Evolutionary conservation across 768 basidiomycete genomes (phyloP).

Genomic region (Lactarius akahatsu): DNA sequence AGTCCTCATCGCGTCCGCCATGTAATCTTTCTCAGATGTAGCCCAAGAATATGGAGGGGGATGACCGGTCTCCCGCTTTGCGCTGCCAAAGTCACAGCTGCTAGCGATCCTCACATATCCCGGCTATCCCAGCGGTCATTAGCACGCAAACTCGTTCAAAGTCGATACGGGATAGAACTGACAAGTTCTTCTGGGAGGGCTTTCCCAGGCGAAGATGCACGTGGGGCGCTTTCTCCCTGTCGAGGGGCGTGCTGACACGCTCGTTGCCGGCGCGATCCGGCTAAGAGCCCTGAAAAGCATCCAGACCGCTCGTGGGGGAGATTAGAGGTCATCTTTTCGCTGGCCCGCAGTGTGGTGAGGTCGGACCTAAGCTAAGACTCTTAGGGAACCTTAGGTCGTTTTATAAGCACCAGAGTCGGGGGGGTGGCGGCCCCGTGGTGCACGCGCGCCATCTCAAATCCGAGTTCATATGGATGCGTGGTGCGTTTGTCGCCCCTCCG

Average conservation of each 20-base stretch:
- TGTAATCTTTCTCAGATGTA: constrained; percentile 14
- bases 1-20: constrained; percentile 46
- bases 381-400: background rate
- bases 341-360: background rate
- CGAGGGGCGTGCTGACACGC: constrained; percentile 1
- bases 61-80: constrained; percentile 14
- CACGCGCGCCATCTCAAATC: constrained; percentile 12
- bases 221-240: constrained; percentile 12
- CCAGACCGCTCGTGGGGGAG: constrained; percentile 18
- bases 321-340: constrained; percentile 16
- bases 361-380: background rate
- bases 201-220: constrained; percentile 16
- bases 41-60: constrained; percentile 31
- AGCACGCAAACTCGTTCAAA: background rate
- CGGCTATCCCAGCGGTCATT: constrained; percentile 18
- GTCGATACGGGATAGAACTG: constrained; percentile 2
- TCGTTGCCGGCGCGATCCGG: constrained; percentile 26
- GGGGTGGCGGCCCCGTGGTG: constrained; percentile 17
- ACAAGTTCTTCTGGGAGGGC: constrained; percentile 14
- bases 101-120: constrained; percentile 25
- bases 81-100: constrained; percentile 27
- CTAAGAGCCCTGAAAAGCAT: constrained; percentile 26
- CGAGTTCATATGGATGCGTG: constrained; percentile 10
- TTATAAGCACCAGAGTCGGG: constrained; percentile 15
- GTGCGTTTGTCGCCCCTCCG: constrained; percentile 27